Base-by-base conservation (phyloP, 805 yeast genomes). In the Nadsonia fulvescens region DNA sequence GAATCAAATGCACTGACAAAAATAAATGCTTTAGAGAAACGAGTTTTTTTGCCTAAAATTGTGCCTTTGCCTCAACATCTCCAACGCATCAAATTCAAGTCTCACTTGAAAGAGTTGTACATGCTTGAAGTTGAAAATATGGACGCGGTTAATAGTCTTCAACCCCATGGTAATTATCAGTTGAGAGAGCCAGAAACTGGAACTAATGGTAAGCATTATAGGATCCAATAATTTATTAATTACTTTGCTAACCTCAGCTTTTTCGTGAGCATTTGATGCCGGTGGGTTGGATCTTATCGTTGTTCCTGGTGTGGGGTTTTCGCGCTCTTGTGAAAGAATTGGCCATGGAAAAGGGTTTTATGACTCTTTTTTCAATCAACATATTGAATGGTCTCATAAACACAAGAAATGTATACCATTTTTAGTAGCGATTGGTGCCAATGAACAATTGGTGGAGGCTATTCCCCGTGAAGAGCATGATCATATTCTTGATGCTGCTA, bases 291-390 rank as follows among this genome's bases (percentile, higher is more conserved):
- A 86, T 37, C 39, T 86, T 6, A 52, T 86, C 5, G 49, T 86
- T 5, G 57, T 86, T 0, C 96, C 96, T 0, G 95, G 92, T 0
- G 72, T 86, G 2, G 93, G 78, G 1, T 83, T 78, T 46, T 62
- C 77, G 1, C 36, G 18, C 8, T 35, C 43, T 8, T 39, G 69
- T 12, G 46, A 54, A 8, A 46, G 98, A 28, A 44, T 86, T 28
- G 98, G 98, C 1, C 92, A 81, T 44, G 98, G 98, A 1, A 86
- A 72, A 4, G 98, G 95, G 0, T 82, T 66, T 46, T 86, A 89
- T 46, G 98, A 86, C 45, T 79, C 73, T 38, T 76, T 58, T 39
- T 59, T 76, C 21, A 51, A 57, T 23, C 50, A 74, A 26, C 68
- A 68, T 37, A 13, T 34, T 5, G 46, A 58, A 41, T 42, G 49